Evolutionary conservation across 148 eudicot genomes (phyloP), one percentile per base, ranked within the genome.

Genomic region (Polygonum aviculare): DNA sequence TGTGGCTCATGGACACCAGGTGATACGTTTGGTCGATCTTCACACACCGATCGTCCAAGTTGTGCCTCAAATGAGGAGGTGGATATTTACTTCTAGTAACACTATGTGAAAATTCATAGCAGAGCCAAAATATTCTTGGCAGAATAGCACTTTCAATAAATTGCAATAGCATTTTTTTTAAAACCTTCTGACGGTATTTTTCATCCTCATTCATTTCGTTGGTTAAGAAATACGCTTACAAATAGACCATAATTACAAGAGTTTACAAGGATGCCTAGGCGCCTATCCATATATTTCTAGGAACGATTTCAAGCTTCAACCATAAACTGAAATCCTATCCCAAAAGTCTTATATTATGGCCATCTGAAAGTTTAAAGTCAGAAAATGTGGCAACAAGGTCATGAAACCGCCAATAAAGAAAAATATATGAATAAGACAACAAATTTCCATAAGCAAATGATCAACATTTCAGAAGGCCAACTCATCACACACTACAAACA

Each of bases 401-500:
- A 16, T 15, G 41, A 67, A 67, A 38, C 44, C 15, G 15, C 72
- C 19, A 40, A 11, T 35, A 60, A 60, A 59, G 31, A 33, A 70
- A 67, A 44, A 65, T 38, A 44, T 16, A 19, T 16, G 7, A 16
- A 70, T 14, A 70, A 70, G 7, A 3, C 7, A 16, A 70, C 8
- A 40, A 14, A 8, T 70, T 16, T 39, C 49, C 11, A 38, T 3
- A 38, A 38, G 49, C 22, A 44, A 44, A 51, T 40, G 41, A 45
- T 39, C 31, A 40, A 72, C n/a, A 45, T 12, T 72, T 72, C 75
- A 14, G 1, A 26, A 41, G 63, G 2, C n/a, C 39, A 44, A 79
- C 96, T 86, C 70, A 95, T 97, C 91, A 83, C 87, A 71, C 98
- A 92, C 57, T 90, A 90, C 83, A 78, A 50, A 92, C 90, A 35